Percentiles rank a stretch among this genome's conserved stretches.
Conservation (phyloP, 345 rosid species). For the Erysimum cheiranthoides region DNA sequence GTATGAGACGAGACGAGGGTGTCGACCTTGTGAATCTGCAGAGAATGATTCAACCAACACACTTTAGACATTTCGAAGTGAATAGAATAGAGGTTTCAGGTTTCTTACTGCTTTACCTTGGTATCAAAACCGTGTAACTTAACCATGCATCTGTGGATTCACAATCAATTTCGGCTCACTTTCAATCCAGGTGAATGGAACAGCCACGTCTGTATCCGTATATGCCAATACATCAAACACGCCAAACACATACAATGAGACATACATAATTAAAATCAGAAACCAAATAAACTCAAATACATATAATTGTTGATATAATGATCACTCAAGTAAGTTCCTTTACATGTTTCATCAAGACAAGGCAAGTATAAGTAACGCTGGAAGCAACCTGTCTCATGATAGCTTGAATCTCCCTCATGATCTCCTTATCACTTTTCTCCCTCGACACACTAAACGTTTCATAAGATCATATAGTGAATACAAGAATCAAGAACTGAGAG, state of each 20-base stretch:
- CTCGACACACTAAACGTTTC: conserved; percentile 66
- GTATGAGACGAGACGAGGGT: conserved; percentile 96
- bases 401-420: conserved; percentile 96
- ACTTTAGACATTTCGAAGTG: background rate
- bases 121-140: conserved; percentile 96
- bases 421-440: conserved; percentile 96
- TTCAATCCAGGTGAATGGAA: conserved; percentile 95
- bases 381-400: conserved; percentile 96
- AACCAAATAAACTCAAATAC: background rate
- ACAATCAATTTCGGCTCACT: conserved; percentile 94
- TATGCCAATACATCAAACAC: conserved; percentile 97
- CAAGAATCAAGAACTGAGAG: conserved; percentile 2
- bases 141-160: conserved; percentile 99
- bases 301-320: background rate
- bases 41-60: background rate
- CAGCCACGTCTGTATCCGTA: conserved; percentile 86
- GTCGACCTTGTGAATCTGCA: conserved; percentile 95
- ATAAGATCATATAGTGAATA: background rate
- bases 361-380: conserved; percentile 94
- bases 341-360: conserved; percentile 95
- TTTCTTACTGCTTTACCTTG: conserved; percentile 54
- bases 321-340: conserved; percentile 36
- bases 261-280: background rate
- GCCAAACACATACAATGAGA: conserved; percentile 49
- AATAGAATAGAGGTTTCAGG: background rate